phyloP scores from a whole-genome alignment of 2,329 filamentous ascomycete genomes.

The Neoarthrinium moseri region DNA sequence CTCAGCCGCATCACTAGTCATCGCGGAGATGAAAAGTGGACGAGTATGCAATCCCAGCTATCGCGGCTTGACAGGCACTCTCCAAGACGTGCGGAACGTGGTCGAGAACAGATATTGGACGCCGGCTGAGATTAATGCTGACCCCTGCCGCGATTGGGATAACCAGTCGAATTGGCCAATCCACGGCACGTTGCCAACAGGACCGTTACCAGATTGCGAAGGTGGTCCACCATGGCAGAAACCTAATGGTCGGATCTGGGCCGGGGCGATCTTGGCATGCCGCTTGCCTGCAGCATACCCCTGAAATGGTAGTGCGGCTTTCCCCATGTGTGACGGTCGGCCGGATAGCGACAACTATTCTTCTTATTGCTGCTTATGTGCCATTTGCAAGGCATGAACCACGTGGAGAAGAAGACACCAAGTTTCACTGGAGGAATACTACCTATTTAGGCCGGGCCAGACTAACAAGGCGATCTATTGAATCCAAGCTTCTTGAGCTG shows the following conservation, averaged over 20 bases:
- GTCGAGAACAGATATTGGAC: neutral
- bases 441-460: neutral
- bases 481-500: neutral
- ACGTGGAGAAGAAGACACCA: neutral
- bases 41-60: neutral
- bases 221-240: slow-evolving; percentile 6
- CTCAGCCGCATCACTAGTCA: neutral
- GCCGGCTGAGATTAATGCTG: slow-evolving; percentile 7
- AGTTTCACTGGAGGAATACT: neutral
- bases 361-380: no score
- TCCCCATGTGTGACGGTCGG: slow-evolving; percentile 1
- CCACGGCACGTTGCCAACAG: slow-evolving; percentile 4
- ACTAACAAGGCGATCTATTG: neutral
- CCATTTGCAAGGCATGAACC: no score
- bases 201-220: slow-evolving; percentile 8
- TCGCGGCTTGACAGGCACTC: neutral
- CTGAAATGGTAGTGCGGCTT: neutral
- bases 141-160: neutral
- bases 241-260: slow-evolving; percentile 1
- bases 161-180: slow-evolving; percentile 10
- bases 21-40: slow-evolving; percentile 6
- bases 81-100: neutral
- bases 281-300: neutral
- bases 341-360: neutral
- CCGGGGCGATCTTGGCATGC: slow-evolving; percentile 2